Base-by-base conservation (phyloP, 352 stramenopile genomes). In the Globisporangium apiculatum region DNA sequence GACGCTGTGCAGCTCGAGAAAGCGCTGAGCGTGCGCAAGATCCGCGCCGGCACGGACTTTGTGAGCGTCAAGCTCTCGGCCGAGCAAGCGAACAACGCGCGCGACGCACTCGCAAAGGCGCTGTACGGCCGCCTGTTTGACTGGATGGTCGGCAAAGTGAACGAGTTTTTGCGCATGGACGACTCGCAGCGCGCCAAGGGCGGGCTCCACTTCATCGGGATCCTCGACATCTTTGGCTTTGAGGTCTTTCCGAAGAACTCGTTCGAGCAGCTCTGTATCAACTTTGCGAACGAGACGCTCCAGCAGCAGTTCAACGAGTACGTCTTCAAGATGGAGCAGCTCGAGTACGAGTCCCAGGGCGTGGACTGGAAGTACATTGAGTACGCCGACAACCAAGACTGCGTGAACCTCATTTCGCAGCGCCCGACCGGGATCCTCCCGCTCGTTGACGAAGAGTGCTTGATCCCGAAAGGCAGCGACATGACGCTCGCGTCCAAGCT, bases 191-290 rank as follows among this genome's bases (percentile, higher is more conserved):
- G 77, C 57, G 66, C 70, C 4, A 81, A 83, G 54, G 73, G 76
- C 35, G 65, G 67, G 10, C 61, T 75, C 43, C 78, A 87, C 45
- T 94, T 89, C 60, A 96, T 97, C 41, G 89, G 88, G 7, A 89
- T 97, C 52, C 68, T 97, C 3, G 89, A 97, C 70, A 96, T 97
- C 58, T 97, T 97, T 65, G 89, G 89, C 41, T 97, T 97, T 48
- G 89, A 97, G 54, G 81, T 91, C n/a, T 96, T 97, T 58, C 76
- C 83, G 17, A 73, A 89, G 60, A 97, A 97, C 62, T 93, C 79
- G 53, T 96, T 95, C 60, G 87, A 96, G 65, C 87, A 96, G 64
- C 79, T 96, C 5, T 95, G 84, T 45, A 96, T 96, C 67, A 96
- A 96, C 64, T 96, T 91, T 60, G 79, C 83, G 8, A 96, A 96